These are phyloP conservation scores for Ceratocystiopsis minuta DNA, from an alignment of 2,329 filamentous ascomycete genomes.

Conservation along the genomic window DNA sequence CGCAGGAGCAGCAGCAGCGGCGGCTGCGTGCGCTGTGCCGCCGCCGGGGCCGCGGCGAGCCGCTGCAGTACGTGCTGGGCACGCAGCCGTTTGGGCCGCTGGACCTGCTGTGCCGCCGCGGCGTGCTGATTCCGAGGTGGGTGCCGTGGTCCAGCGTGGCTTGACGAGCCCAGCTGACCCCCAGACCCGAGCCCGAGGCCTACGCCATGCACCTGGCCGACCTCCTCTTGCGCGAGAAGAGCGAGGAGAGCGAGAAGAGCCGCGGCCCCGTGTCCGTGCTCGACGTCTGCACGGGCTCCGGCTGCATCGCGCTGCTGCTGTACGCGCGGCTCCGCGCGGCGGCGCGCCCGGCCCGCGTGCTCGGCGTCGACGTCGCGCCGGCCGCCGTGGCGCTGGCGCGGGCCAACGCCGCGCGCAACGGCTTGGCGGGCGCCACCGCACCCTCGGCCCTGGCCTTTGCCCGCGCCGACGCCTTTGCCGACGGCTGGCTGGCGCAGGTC, in stretches of 20 bases:
- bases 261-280: conserved; percentile 37
- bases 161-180: background rate
- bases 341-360: conserved; percentile 28
- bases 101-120: conserved; percentile 56
- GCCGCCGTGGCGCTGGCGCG: conserved; percentile 46
- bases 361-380: conserved; percentile 57
- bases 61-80: conserved; percentile 79
- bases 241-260: too few species aligned
- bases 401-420: conserved; percentile 42
- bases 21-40: conserved; percentile 25
- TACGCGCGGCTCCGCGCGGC: conserved; percentile 31
- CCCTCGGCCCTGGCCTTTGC: conserved; percentile 6
- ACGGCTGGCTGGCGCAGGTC: conserved; percentile 16
- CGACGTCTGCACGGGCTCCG: conserved; percentile 80
- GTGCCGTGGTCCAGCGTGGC: conserved; percentile 5
- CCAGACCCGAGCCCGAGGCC: conserved; percentile 50
- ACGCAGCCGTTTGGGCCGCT: conserved; percentile 74
- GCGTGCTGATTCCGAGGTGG: conserved; percentile 71
- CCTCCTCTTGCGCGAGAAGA: conserved; percentile 1
- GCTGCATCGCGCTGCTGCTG: conserved; percentile 71
- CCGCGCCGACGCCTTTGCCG: conserved; percentile 26
- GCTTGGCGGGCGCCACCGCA: conserved; percentile 5
- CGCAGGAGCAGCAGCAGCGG: background rate
- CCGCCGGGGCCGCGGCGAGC: conserved; percentile 42
- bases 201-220: conserved; percentile 40